These are phyloP conservation scores for Nicotiana noctiflora DNA, from an alignment of 257 asterid species.

Conservation along the genomic window DNA sequence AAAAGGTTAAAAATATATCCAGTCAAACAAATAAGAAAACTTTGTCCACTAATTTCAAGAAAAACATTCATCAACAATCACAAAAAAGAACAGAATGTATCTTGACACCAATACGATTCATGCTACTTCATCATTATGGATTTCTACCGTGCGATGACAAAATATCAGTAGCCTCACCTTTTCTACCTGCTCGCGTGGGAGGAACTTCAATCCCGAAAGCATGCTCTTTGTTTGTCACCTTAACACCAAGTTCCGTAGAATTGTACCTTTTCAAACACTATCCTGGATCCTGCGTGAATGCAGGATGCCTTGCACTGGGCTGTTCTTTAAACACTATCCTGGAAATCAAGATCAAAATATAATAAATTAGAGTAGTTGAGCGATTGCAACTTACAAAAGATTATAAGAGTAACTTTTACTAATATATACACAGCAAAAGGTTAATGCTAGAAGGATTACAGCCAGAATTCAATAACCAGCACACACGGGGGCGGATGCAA, in stretches of 20 bases:
- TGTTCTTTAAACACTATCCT: neutral
- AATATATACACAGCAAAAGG: too few relatives aligned
- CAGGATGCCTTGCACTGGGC: too few relatives aligned
- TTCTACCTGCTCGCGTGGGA: conserved; percentile 34
- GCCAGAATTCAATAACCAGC: too few relatives aligned
- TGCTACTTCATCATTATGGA: neutral
- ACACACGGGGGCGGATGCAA: too few relatives aligned
- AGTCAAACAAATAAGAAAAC: neutral
- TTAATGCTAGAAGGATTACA: too few relatives aligned
- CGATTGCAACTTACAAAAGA: neutral
- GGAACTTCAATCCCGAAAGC: conserved; percentile 41
- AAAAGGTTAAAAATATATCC: neutral
- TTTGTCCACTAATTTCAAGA: neutral
- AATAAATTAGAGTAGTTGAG: neutral
- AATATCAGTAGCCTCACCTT: conserved; percentile 15
- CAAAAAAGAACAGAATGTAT: neutral
- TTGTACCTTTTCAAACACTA: neutral
- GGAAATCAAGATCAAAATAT: neutral
- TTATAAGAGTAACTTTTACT: neutral
- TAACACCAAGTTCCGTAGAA: neutral
- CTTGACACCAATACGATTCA: neutral
- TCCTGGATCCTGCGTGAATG: neutral
- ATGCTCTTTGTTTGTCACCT: conserved; percentile 13
- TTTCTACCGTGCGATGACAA: neutral
- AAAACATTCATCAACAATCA: neutral